Base-by-base conservation (phyloP, 768 basidiomycete species). In the Infundibulicybe gibba region DNA sequence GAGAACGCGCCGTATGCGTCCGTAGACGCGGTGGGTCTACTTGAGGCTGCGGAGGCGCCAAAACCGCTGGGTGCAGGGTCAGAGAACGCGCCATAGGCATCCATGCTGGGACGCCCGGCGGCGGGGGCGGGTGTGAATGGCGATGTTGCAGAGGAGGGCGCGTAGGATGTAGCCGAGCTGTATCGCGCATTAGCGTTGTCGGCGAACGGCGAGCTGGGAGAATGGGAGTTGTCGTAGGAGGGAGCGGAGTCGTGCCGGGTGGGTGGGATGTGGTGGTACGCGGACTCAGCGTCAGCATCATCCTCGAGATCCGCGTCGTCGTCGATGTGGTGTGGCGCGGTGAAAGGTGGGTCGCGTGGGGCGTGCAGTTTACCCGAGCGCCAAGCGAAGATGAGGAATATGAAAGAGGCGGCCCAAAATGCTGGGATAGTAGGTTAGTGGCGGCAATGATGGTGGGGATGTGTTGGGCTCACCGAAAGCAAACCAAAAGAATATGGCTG, bases 51-150 rank as follows among this genome's bases (percentile, higher is more conserved):
- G 3, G 64, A 61, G 14, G 61, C 48, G 44, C 38, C 44, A 9
- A 59, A 92, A 17, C 87, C 90, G 47, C 73, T 80, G 1, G 92
- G 90, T 1, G 90, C 79, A 34, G 90, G 89, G 57, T 94, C 92
- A 0, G 85, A 87, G 67, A 94, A 95, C 19, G 91, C 92, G 40
- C 92, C 93, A 57, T 94, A 94, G 13, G 83, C 81, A 55, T 94
- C 93, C 67, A 94, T 80, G 53, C 87, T 90, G 6, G 79, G 82
- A 33, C 87, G 75, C 9, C 75, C 72, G 41, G 58, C 53, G 1
- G 64, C 61, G 48, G 58, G 44, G 51, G 66, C 48, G 49, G 63
- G 69, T 32, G 70, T 55, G 47, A 64, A 16, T 55, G 50, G 53
- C 44, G 49, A 61, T 42, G 45, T 62, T 52, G 51, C 53, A 16